These are phyloP conservation scores for Huntiella abstrusa DNA, from an alignment of 2,329 filamentous ascomycete species.

Conservation along the genomic window DNA sequence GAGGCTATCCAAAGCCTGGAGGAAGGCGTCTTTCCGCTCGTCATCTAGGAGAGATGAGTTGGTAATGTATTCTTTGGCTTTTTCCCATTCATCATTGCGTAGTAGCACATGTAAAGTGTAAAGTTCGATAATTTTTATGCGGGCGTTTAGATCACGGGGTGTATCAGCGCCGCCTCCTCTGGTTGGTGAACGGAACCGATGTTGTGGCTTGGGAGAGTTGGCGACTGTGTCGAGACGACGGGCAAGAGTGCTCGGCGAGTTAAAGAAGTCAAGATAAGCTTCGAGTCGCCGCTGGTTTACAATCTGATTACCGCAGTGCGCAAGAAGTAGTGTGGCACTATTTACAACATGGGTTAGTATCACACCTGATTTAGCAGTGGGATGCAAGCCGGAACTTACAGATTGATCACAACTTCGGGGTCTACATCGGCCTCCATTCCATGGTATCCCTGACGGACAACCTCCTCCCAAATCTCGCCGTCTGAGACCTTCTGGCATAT, in stretches of 20 bases:
- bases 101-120: conserved; percentile 92
- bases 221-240: conserved; percentile 35
- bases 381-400: conserved; percentile 34
- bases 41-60: conserved; percentile 79
- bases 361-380: background rate
- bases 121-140: conserved; percentile 83
- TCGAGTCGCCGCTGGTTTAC: conserved; percentile 79
- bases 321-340: conserved; percentile 74
- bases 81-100: conserved; percentile 89
- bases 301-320: conserved; percentile 68
- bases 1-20: conserved; percentile 66
- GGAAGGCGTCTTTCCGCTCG: conserved; percentile 72
- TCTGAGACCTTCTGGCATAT: conserved; percentile 72
- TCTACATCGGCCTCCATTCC: conserved; percentile 82
- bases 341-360: background rate
- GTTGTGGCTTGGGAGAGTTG: conserved; percentile 19
- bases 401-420: conserved; percentile 77
- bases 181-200: conserved; percentile 26
- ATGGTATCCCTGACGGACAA: conserved; percentile 71
- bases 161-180: conserved; percentile 54
- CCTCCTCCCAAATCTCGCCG: conserved; percentile 86
- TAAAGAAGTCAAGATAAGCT: conserved; percentile 50
- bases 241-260: conserved; percentile 52
- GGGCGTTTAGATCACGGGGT: conserved; percentile 62
- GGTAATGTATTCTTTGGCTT: conserved; percentile 76